Evolutionary conservation across 106 monocot species (phyloP).

Genomic region (Dioscorea zingiberensis): DNA sequence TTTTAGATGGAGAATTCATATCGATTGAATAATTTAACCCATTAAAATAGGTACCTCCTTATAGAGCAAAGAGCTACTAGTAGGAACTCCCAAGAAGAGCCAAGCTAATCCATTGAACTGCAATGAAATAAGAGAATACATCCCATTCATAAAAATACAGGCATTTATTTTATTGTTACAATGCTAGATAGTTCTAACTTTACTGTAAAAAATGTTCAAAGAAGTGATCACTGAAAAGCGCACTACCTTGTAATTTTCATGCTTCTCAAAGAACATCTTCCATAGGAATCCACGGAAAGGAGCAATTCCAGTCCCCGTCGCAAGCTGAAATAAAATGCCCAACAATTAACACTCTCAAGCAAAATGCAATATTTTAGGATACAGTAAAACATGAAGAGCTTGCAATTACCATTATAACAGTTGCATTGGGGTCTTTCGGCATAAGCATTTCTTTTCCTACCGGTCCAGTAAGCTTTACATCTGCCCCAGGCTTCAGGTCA

Average conservation of each 20-base stretch:
- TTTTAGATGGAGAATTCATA: too few species aligned
- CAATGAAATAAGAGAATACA: constrained; percentile 15
- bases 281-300: constrained; percentile 90
- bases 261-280: constrained; percentile 99
- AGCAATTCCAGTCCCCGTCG: constrained; percentile 93
- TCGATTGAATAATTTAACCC: background rate
- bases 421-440: constrained; percentile 96
- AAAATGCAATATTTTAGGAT: too few species aligned
- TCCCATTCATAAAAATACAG: too few species aligned
- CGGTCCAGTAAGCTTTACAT: constrained; percentile 87
- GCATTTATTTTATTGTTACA: too few species aligned
- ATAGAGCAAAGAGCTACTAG: constrained; percentile 90
- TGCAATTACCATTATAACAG: constrained; percentile 71
- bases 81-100: constrained; percentile 98
- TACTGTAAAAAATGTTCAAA: too few species aligned
- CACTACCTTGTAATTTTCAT: constrained; percentile 88
- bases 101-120: constrained; percentile 97
- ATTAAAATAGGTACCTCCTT: constrained; percentile 56
- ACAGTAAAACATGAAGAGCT: too few species aligned
- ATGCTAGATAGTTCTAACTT: too few species aligned
- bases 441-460: constrained; percentile 99
- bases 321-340: constrained; percentile 55
- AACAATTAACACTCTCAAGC: too few species aligned
- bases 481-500: constrained; percentile 87
- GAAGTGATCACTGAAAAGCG: background rate